These are phyloP conservation scores for Fomitiporia mediterranea DNA, from an alignment of 1,284 basidiomycete species.

Conservation along the genomic window DNA sequence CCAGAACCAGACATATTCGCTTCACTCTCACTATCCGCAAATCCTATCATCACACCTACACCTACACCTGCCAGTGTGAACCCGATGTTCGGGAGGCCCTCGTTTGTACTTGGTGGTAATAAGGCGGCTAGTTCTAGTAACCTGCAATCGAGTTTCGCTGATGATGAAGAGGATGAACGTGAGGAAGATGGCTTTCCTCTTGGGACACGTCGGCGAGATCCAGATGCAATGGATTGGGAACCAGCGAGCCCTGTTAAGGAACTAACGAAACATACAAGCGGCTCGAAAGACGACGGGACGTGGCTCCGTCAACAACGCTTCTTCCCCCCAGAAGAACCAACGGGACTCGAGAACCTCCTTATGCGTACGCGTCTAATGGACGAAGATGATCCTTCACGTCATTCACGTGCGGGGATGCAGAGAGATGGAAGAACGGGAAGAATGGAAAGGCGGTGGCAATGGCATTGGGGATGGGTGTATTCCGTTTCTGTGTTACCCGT, in stretches of 20 bases:
- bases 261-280: background rate
- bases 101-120: slow-evolving; percentile 30
- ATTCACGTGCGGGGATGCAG: background rate
- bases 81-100: slow-evolving; percentile 68
- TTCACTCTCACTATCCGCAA: slow-evolving; percentile 57
- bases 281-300: slow-evolving; percentile 20
- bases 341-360: slow-evolving; percentile 71
- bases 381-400: slow-evolving; percentile 24
- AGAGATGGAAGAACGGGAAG: background rate
- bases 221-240: slow-evolving; percentile 67
- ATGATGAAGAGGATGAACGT: slow-evolving; percentile 22
- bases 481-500: slow-evolving; percentile 32
- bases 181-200: slow-evolving; percentile 22
- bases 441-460: background rate
- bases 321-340: slow-evolving; percentile 71
- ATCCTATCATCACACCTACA: slow-evolving; percentile 42
- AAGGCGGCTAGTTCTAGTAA: too few species aligned
- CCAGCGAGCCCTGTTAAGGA: slow-evolving; percentile 36
- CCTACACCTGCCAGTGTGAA: slow-evolving; percentile 25
- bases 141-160: slow-evolving; percentile 19
- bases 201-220: slow-evolving; percentile 29
- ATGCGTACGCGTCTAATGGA: slow-evolving; percentile 57
- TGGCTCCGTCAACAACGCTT: slow-evolving; percentile 56
- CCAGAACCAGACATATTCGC: slow-evolving; percentile 47
- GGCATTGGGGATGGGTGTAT: slow-evolving; percentile 36